Percentiles rank a stretch among this genome's conserved stretches.
These are phyloP conservation scores for Globisporangium emineosum DNA, from an alignment of 352 stramenopile genomes.

Conservation along the genomic window DNA sequence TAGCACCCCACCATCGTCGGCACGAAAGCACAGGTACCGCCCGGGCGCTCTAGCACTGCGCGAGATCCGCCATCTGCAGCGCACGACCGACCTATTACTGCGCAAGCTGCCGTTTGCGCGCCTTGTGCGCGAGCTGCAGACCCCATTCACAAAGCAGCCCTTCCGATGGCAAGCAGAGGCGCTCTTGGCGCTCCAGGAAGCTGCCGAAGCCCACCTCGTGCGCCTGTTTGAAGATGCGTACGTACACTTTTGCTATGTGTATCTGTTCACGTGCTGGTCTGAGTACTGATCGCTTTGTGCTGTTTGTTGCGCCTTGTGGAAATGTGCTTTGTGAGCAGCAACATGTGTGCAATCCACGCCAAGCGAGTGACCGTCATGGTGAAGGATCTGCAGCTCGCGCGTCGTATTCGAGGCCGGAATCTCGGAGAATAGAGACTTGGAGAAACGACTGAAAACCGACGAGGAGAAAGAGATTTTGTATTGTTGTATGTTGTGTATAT, in stretches of 20 bases:
- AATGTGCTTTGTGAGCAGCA: slow-evolving; percentile 49
- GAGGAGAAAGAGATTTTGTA: slow-evolving; percentile 4
- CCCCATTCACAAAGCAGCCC: slow-evolving; percentile 68
- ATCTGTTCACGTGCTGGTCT: background rate
- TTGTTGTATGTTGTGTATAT: slow-evolving; percentile 16
- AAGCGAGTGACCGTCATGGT: slow-evolving; percentile 95
- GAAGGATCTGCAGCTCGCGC: slow-evolving; percentile 93
- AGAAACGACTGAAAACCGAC: background rate
- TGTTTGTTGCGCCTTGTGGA: background rate
- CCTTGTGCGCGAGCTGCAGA: slow-evolving; percentile 93
- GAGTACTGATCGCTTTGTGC: background rate
- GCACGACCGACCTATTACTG: slow-evolving; percentile 94
- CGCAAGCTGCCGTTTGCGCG: slow-evolving; percentile 96
- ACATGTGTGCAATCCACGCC: slow-evolving; percentile 94
- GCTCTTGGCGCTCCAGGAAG: slow-evolving; percentile 92
- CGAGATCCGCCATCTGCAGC: slow-evolving; percentile 97
- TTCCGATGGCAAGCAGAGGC: slow-evolving; percentile 92
- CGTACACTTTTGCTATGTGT: slow-evolving; percentile 22
- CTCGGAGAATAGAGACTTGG: slow-evolving; percentile 35
- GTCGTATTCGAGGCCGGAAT: slow-evolving; percentile 88
- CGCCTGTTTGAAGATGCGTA: slow-evolving; percentile 94
- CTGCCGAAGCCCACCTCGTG: slow-evolving; percentile 94
- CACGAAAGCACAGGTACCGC: slow-evolving; percentile 50
- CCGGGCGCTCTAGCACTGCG: slow-evolving; percentile 84
- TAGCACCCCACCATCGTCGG: background rate